phyloP scores from a whole-genome alignment of 2,329 filamentous ascomycete species.

The Epicoccum nigrum region DNA sequence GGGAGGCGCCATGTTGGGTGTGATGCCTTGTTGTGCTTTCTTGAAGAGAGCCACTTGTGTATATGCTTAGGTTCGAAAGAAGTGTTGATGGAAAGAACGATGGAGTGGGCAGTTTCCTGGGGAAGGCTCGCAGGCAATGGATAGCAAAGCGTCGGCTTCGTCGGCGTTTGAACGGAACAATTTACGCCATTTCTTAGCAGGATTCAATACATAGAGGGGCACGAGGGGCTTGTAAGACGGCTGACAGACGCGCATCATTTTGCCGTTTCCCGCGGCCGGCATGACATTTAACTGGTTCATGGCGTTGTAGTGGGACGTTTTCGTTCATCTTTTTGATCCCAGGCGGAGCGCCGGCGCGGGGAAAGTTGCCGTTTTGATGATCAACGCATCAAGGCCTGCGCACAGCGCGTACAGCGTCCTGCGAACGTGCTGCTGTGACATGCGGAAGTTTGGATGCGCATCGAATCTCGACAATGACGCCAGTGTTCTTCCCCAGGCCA shows the following conservation, averaged over 20 bases:
- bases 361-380: conserved; percentile 6
- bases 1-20: conserved; percentile 53
- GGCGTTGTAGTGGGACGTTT: conserved; percentile 3
- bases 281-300: conserved; percentile 15
- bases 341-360: neutral
- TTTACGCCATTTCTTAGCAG: conserved; percentile 23
- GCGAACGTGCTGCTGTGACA: conserved; percentile 6
- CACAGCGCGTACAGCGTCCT: neutral
- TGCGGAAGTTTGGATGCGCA: conserved; percentile 10
- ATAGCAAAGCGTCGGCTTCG: conserved; percentile 16
- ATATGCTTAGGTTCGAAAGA: conserved; percentile 4
- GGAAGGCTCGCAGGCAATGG: conserved; percentile 10
- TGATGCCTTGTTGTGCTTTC: neutral
- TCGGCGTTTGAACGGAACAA: conserved; percentile 44
- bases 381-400: neutral
- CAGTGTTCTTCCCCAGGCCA: conserved; percentile 41
- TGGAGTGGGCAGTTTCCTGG: conserved; percentile 14
- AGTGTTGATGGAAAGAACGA: conserved; percentile 2
- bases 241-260: conserved; percentile 27
- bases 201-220: conserved; percentile 32
- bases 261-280: conserved; percentile 40
- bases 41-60: conserved; percentile 11
- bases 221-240: conserved; percentile 22
- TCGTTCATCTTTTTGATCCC: neutral
- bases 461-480: conserved; percentile 18